Evolutionary conservation across 2,329 filamentous ascomycete species (phyloP).

Genomic region (Neurospora sp.): DNA sequence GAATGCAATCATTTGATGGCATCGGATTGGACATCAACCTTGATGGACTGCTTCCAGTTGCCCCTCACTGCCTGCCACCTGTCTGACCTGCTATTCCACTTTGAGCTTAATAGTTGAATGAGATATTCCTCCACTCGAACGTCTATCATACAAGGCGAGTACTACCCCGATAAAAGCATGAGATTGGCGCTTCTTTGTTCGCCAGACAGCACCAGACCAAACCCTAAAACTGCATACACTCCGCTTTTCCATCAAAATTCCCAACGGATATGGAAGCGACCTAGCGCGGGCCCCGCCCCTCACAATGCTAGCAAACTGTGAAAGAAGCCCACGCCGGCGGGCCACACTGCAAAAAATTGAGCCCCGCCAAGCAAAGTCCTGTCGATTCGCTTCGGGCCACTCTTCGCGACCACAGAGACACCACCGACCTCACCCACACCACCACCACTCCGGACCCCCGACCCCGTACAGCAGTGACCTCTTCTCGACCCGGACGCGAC

Average conservation of each 20-base stretch:
- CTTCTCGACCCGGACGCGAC: neutral
- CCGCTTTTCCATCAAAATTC: neutral
- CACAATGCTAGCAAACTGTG: neutral
- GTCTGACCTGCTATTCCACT: neutral
- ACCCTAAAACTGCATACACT: conserved; percentile 13
- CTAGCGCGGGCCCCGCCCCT: neutral
- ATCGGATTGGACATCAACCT: neutral
- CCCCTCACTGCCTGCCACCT: neutral
- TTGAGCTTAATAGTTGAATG: neutral
- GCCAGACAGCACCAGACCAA: conserved; percentile 3
- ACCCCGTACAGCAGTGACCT: neutral
- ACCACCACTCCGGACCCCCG: conserved; percentile 26
- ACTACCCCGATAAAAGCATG: neutral
- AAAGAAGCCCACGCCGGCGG: neutral
- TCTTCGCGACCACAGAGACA: conserved; percentile 15
- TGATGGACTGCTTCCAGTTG: neutral
- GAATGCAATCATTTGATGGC: neutral
- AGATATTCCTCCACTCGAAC: neutral
- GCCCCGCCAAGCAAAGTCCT: conserved; percentile 19
- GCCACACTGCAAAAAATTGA: conserved; percentile 17
- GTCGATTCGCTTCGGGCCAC: conserved; percentile 12
- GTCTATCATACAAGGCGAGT: neutral
- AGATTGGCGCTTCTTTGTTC: neutral
- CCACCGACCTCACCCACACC: conserved; percentile 25
- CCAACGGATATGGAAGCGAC: neutral